These are phyloP conservation scores for Phylloporus scabripes DNA, from an alignment of 768 basidiomycete genomes.

Conservation along the genomic window DNA sequence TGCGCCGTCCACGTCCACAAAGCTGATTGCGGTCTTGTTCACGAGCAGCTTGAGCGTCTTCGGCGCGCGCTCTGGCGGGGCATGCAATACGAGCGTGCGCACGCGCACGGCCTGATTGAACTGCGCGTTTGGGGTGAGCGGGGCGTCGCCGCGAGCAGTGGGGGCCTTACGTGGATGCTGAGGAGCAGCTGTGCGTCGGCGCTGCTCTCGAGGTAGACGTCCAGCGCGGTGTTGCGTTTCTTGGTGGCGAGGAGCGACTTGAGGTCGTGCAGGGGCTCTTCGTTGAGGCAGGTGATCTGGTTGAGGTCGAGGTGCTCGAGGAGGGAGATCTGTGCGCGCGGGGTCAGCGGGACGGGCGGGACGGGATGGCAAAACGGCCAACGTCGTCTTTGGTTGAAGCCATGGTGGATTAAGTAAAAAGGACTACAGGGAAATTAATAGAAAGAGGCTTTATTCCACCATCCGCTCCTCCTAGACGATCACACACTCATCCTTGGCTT, in stretches of 20 bases:
- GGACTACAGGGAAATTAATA: background rate
- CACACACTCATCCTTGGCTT: conserved; percentile 92
- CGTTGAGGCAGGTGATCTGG: conserved; percentile 70
- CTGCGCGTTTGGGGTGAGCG: conserved; percentile 28
- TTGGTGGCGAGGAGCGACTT: conserved; percentile 44
- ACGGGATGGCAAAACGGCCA: conserved; percentile 7
- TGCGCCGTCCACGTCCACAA: conserved; percentile 58
- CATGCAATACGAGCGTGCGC: conserved; percentile 50
- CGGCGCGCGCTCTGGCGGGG: conserved; percentile 43
- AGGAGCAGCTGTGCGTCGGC: conserved; percentile 69
- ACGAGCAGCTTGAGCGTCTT: conserved; percentile 56
- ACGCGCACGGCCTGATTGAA: conserved; percentile 67
- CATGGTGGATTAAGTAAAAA: conserved; percentile 13
- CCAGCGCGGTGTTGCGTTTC: conserved; percentile 38
- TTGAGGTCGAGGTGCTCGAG: conserved; percentile 53
- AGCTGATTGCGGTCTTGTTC: conserved; percentile 56
- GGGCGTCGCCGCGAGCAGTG: conserved; percentile 5
- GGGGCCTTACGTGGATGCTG: conserved; percentile 50
- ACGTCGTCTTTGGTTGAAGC: conserved; percentile 27
- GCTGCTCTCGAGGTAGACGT: conserved; percentile 56
- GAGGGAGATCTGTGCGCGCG: conserved; percentile 41
- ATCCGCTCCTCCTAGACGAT: conserved; percentile 45
- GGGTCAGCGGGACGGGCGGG: conserved; percentile 4
- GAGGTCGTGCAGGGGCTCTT: conserved; percentile 45
- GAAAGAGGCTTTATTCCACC: conserved; percentile 7